Percentiles rank a stretch among this genome's conserved stretches.
These are phyloP conservation scores for Sporothrix schenckii DNA, from an alignment of 2,329 filamentous ascomycete species.

Conservation along the genomic window DNA sequence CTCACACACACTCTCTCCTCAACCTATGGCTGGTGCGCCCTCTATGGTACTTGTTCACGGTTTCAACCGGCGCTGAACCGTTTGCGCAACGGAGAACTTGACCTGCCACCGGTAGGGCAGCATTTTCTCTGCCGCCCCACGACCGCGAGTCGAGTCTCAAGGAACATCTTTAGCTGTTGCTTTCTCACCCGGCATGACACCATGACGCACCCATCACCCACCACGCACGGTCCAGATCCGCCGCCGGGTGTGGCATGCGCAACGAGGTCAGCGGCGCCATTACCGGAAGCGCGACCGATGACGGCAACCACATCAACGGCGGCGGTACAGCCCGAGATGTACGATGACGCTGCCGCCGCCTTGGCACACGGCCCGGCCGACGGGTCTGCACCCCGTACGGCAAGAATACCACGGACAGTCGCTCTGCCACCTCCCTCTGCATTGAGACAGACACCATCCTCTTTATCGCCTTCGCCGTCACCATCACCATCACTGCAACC, in stretches of 20 bases:
- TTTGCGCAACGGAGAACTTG: not conserved
- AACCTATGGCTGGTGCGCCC: not conserved
- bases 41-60: not conserved
- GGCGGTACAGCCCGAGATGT: not conserved
- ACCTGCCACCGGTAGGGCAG: not conserved
- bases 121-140: not conserved
- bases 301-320: not conserved
- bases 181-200: slow-evolving; percentile 31
- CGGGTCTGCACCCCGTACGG: not conserved
- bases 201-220: slow-evolving; percentile 25
- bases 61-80: not conserved
- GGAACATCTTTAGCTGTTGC: slow-evolving; percentile 30
- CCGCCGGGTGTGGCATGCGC: not conserved
- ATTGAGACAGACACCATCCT: not conserved
- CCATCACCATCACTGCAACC: not conserved
- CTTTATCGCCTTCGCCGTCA: not conserved
- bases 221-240: not conserved
- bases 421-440: not conserved
- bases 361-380: slow-evolving; percentile 1
- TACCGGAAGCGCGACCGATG: not conserved
- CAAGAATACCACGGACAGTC: slow-evolving; percentile 10
- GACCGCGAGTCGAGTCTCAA: slow-evolving; percentile 10
- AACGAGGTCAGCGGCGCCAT: not conserved
- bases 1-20: not conserved
- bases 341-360: not conserved